phyloP scores from a whole-genome alignment of 306 rosid species.

The Prunus dulcis region DNA sequence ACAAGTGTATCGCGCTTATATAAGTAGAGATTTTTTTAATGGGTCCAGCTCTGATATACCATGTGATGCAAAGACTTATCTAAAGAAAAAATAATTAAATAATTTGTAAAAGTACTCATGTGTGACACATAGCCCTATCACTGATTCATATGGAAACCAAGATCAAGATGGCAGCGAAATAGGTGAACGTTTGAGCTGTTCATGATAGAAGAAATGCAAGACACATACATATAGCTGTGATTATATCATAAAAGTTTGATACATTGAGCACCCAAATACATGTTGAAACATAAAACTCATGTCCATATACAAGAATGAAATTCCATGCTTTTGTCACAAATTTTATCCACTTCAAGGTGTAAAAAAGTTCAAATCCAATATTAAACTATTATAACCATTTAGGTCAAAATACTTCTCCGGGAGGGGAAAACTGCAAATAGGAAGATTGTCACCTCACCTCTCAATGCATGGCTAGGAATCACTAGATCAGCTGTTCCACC shows the following conservation, averaged over 20 bases:
- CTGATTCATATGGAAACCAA: neutral
- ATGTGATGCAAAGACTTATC: neutral
- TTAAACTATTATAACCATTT: neutral
- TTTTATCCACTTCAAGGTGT: neutral
- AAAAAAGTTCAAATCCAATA: neutral
- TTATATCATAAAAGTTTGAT: neutral
- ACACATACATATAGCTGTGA: neutral
- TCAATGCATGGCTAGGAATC: constrained; percentile 47
- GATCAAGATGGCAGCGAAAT: neutral
- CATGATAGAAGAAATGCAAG: neutral
- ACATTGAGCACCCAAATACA: neutral
- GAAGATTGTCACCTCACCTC: constrained; percentile 50
- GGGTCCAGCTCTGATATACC: neutral
- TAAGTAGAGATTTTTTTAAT: neutral
- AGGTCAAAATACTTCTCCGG: neutral
- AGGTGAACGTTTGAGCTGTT: neutral
- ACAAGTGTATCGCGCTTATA: neutral
- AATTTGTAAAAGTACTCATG: neutral
- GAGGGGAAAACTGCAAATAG: neutral
- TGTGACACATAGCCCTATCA: neutral
- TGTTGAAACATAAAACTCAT: neutral
- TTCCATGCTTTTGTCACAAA: no score
- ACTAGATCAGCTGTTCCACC: constrained; percentile 60
- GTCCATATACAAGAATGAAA: neutral
- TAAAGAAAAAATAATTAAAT: neutral